Evolutionary conservation across 495 filamentous ascomycete species (phyloP).

Genomic region (Hyaloscypha finlandica): DNA sequence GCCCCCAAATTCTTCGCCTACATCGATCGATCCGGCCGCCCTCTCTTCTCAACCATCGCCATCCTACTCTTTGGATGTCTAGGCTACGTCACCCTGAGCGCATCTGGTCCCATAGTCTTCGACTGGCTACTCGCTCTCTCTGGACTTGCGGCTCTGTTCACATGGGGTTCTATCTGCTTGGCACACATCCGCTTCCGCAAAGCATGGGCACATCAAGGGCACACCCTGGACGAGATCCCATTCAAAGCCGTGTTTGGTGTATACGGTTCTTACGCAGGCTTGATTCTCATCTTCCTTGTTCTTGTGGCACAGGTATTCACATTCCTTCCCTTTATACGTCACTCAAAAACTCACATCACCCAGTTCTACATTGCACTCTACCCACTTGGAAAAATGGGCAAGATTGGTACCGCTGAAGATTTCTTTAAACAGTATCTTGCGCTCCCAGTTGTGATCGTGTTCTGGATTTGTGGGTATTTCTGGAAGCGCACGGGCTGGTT

Average conservation of each 20-base stretch:
- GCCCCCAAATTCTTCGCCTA: constrained; percentile 60
- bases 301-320: constrained; percentile 53
- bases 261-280: constrained; percentile 66
- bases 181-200: constrained; percentile 61
- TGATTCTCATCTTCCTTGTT: constrained; percentile 59
- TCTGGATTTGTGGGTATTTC: constrained; percentile 52
- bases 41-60: constrained; percentile 49
- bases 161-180: constrained; percentile 54
- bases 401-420: constrained; percentile 45
- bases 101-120: constrained; percentile 51
- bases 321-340: not conserved
- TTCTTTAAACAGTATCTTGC: constrained; percentile 70
- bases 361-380: constrained; percentile 55
- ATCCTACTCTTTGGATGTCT: constrained; percentile 52
- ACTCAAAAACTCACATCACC: not conserved
- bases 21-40: constrained; percentile 59
- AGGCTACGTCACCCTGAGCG: constrained; percentile 51
- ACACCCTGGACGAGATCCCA: constrained; percentile 67
- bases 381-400: constrained; percentile 39
- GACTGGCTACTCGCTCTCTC: constrained; percentile 60
- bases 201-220: constrained; percentile 65
- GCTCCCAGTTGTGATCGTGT: constrained; percentile 56
- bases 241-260: constrained; percentile 68
- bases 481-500: constrained; percentile 66
- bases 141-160: constrained; percentile 57